Base-by-base conservation (phyloP, 495 filamentous ascomycete species). In the Penicillium salamii region DNA sequence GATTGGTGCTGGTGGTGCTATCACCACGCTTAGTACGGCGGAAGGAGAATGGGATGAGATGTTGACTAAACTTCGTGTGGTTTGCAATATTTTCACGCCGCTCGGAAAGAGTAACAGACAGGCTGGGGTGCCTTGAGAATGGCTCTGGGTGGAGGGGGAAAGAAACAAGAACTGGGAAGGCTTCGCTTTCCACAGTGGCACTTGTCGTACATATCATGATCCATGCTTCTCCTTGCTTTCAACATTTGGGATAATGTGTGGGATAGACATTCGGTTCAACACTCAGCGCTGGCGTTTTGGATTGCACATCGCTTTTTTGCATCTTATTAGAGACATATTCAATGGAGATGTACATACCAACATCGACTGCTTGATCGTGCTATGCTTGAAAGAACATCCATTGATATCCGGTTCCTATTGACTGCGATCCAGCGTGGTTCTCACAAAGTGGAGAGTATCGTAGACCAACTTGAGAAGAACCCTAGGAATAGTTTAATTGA, bases 41-140 rank as follows among this genome's bases (percentile, higher is more conserved):
- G 76, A 85, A 34, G 90, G 81, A 7, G 92, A 97, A 76, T 86
- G 83, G 76, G 87, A 93, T 42, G 93, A 97, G 75, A 96, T 97
- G 91, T 68, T 83, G 55, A 85, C 81, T 24, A 97, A 97, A 70
- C 65, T 93, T 36, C 74, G 74, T 42, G 85, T 83, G 5, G 85
- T 88, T 20, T 67, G 86, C 55, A 75, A 81, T 20, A 63, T 75
- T 26, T 76, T 76, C 45, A 55, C 48, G 37, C 67, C 70, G 7
- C 54, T 58, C 11, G 51, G 59, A 9, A 9, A 33, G 19, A 35
- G 15, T 6, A 17, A 32, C 18, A 34, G 28, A 19, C 8, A 7
- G 0, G 11, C 15, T 23, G 12, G 8, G 2, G n/a, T 3, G 0
- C 38, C 45, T 29, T 47, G 26, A 14, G 28, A 5, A 5, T 28